Evolutionary conservation across 75 land plant species (phyloP).

Genomic region (Pinus albicaulis): DNA sequence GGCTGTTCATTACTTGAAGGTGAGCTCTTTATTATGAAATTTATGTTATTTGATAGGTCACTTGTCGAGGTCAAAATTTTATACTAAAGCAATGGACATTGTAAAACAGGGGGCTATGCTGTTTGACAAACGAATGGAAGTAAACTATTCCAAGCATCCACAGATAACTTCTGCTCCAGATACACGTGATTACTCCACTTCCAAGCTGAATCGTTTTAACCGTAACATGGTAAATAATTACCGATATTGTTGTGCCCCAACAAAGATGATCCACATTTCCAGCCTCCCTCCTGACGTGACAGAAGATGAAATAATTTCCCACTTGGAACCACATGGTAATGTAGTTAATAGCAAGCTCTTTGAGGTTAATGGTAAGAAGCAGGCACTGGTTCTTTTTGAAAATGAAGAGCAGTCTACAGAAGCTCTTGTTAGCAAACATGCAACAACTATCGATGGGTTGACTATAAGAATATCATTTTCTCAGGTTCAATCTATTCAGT

Average conservation of each 20-base stretch:
- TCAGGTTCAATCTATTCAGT: slow-evolving; percentile 18
- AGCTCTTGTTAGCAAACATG: slow-evolving; percentile 97
- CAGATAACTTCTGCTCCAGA: slow-evolving; percentile 85
- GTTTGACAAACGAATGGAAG: slow-evolving; percentile 90
- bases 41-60: slow-evolving; percentile 24
- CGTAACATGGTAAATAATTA: slow-evolving; percentile 89
- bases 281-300: slow-evolving; percentile 74
- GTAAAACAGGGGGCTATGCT: slow-evolving; percentile 70
- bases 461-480: slow-evolving; percentile 89
- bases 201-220: slow-evolving; percentile 94
- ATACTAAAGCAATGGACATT: neutral
- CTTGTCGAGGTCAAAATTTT: neutral
- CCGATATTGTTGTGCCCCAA: slow-evolving; percentile 94
- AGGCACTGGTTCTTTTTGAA: slow-evolving; percentile 85
- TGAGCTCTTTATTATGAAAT: too few species aligned
- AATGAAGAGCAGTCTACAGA: slow-evolving; percentile 92
- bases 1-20: slow-evolving; percentile 82
- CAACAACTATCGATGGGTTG: slow-evolving; percentile 59
- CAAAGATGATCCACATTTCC: slow-evolving; percentile 93
- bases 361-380: slow-evolving; percentile 97
- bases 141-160: slow-evolving; percentile 90
- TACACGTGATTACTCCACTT: slow-evolving; percentile 82
- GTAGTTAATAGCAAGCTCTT: slow-evolving; percentile 78
- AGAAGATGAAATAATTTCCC: slow-evolving; percentile 72
- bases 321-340: slow-evolving; percentile 80